Base-by-base conservation (phyloP, 306 rosid genomes). In the Urtica urens region DNA sequence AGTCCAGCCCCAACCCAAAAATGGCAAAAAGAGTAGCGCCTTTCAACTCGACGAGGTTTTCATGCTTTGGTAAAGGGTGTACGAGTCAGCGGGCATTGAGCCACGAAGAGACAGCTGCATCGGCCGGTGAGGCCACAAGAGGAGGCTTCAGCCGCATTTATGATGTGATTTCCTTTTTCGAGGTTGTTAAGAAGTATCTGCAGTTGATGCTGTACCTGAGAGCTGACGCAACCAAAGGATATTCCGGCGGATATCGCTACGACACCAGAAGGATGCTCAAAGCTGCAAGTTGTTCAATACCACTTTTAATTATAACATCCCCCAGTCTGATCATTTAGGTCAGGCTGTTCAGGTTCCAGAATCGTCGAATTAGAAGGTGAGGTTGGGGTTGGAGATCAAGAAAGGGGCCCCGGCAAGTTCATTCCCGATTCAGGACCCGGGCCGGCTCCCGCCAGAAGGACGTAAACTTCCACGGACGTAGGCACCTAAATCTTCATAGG, bases 131-230 rank as follows among this genome's bases (percentile, higher is more conserved):
- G 17, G 20, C 20, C 33, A 46, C 81, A 79, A 48, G 18, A 51
- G 93, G 93, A 67, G 47, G 83, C 21, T 81, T 81, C 57, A 76
- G 8, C 39, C 87, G 95, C 47, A 73, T 80, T 27, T 86, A 78
- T 55, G 93, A 81, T 64, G 60, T 76, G 70, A 10, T 62, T 14
- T 86, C 95, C 53, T 86, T 63, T 71, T 86, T 57, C 44, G 75
- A 76, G 74, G 93, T 76, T 4, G 44, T 74, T 41, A 69, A 69
- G 60, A 78, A 76, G 56, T 81, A 78, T 25, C 95, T 93, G 50
- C 81, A 88, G 95, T 55, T 81, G 73, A 86, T 86, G 95, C 67
- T 81, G 43, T 81, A 81, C 70, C 73, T 86, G 3, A 76, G 95
- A 69, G 93, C 88, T 63, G 93, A 86, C 70, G 93, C 93, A 39